Percentiles rank a stretch among this genome's conserved stretches.
Evolutionary conservation across 129 eudicot species (phyloP).

Genomic region (Rutidosis leptorrhynchoides): DNA sequence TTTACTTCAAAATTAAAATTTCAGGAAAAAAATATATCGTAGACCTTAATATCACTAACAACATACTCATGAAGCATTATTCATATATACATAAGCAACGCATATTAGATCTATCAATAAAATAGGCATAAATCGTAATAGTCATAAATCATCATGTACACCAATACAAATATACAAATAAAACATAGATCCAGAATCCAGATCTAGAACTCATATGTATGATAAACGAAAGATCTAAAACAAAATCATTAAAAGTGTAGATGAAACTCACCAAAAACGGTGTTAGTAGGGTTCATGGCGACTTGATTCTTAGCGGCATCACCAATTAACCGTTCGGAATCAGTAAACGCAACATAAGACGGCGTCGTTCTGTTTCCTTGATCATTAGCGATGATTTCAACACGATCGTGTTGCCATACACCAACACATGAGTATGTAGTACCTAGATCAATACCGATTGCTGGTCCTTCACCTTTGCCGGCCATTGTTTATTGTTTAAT

Average conservation of each 20-base stretch:
- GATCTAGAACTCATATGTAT: background rate
- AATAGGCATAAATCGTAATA: background rate
- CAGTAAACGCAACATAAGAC: constrained; percentile 15
- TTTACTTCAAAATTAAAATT: too few species aligned
- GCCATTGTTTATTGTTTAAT: background rate
- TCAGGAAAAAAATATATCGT: too few species aligned
- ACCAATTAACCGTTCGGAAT: constrained; percentile 6
- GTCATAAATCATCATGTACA: too few species aligned
- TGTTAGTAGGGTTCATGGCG: constrained; percentile 18
- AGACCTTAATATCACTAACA: background rate
- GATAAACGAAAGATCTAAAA: background rate
- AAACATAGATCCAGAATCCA: background rate
- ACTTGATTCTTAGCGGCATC: constrained; percentile 16
- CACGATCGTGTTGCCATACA: constrained; percentile 18
- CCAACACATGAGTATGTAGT: constrained; percentile 13
- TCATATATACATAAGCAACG: background rate
- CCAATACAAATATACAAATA: background rate
- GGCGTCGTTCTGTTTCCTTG: constrained; percentile 13
- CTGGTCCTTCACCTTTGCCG: constrained; percentile 19
- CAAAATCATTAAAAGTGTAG: background rate
- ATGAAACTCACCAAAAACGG: constrained; percentile 1
- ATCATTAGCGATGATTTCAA: constrained; percentile 16
- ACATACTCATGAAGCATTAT: too few species aligned
- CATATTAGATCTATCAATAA: background rate
- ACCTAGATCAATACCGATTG: constrained; percentile 1